phyloP scores from a whole-genome alignment of 305 asterid genomes.

The Fraxinus platypoda region DNA sequence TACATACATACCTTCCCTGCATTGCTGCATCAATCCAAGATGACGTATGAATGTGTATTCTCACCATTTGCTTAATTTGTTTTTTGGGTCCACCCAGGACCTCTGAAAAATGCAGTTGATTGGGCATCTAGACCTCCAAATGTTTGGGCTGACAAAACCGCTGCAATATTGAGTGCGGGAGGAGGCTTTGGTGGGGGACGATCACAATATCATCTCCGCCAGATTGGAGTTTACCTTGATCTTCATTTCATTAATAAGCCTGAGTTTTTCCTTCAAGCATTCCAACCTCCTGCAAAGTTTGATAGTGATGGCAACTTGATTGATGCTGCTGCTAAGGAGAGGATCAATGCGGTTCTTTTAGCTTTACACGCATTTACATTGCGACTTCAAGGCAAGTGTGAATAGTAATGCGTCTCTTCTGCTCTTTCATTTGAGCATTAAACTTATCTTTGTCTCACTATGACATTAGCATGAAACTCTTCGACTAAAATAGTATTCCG shows the following conservation, averaged over 20 bases:
- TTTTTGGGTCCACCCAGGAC: conserved; percentile 34
- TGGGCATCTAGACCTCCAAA: conserved; percentile 90
- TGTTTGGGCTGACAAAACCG: conserved; percentile 71
- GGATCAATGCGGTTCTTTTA: conserved; percentile 44
- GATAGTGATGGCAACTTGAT: conserved; percentile 58
- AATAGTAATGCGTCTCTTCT: background rate
- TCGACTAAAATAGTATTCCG: background rate
- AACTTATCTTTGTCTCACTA: background rate
- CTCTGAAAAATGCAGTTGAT: conserved; percentile 81
- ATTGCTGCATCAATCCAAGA: background rate
- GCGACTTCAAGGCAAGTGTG: conserved; percentile 52
- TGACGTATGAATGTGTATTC: background rate
- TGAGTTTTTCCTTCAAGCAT: conserved; percentile 56
- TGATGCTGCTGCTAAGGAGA: conserved; percentile 50
- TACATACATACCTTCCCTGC: background rate
- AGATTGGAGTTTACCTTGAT: conserved; percentile 67
- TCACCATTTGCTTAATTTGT: background rate
- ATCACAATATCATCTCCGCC: conserved; percentile 77
- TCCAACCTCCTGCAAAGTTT: conserved; percentile 61
- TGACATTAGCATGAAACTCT: background rate
- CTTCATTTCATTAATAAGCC: conserved; percentile 91
- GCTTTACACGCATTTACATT: conserved; percentile 54
- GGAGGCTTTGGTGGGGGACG: conserved; percentile 73
- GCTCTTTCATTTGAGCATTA: background rate
- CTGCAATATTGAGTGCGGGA: conserved; percentile 70